phyloP scores from a whole-genome alignment of 306 rosid species.

The Inga leiocalycina region DNA sequence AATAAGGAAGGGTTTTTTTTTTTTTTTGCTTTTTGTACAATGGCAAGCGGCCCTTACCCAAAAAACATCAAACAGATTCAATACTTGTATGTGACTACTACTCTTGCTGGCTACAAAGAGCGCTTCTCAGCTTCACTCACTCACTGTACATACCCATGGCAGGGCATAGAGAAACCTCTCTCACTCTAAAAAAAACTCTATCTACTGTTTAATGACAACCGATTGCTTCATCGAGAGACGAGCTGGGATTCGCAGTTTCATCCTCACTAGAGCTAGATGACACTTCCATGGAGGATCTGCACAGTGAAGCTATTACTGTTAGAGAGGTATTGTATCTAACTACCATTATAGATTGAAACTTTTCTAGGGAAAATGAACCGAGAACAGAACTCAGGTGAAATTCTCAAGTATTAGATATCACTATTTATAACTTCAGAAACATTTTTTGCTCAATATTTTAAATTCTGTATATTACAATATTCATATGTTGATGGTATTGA shows the following conservation, averaged over 20 bases:
- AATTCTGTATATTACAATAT: not conserved
- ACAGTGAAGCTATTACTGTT: slow-evolving; percentile 25
- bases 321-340: slow-evolving; percentile 19
- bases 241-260: slow-evolving; percentile 84
- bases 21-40: slow-evolving; percentile 33
- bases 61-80: slow-evolving; percentile 35
- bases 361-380: not conserved
- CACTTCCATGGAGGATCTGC: slow-evolving; percentile 71
- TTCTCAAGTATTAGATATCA: not conserved
- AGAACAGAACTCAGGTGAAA: not conserved
- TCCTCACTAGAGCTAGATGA: slow-evolving; percentile 90
- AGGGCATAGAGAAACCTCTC: slow-evolving; percentile 33
- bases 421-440: not conserved
- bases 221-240: slow-evolving; percentile 58
- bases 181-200: slow-evolving; percentile 13
- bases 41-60: slow-evolving; percentile 44
- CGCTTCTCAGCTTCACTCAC: slow-evolving; percentile 37
- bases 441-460: not conserved
- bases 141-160: slow-evolving; percentile 55
- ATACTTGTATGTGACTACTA: not conserved
- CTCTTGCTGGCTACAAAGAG: slow-evolving; percentile 31
- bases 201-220: slow-evolving; percentile 31
- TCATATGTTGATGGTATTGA: not conserved
- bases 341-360: not conserved
- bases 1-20: not conserved